These are phyloP conservation scores for Ophiorrhiza pumila DNA, from an alignment of 257 asterid genomes.

Conservation along the genomic window DNA sequence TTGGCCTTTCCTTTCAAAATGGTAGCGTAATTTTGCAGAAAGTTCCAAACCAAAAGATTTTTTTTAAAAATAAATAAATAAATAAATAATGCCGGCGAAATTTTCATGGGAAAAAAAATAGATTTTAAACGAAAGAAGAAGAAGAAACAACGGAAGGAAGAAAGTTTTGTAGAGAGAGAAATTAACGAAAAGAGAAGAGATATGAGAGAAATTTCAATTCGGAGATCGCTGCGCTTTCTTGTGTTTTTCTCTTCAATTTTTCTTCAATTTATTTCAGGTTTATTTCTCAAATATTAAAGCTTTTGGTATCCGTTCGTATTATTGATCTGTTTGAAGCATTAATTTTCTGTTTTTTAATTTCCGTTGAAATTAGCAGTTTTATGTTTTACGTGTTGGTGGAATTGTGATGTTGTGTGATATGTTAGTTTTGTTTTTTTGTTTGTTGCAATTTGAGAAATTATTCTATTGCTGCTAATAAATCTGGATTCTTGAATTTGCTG, in stretches of 20 bases:
- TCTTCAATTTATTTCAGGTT: conserved; percentile 51
- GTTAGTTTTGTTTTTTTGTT: neutral
- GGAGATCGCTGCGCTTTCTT: conserved; percentile 39
- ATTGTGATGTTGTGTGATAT: neutral
- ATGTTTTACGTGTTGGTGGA: neutral
- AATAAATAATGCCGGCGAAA: neutral
- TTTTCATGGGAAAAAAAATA: conserved; percentile 4
- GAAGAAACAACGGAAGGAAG: neutral
- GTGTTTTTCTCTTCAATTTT: conserved; percentile 41
- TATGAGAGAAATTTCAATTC: conserved; percentile 50
- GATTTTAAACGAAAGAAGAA: neutral
- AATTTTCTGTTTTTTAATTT: neutral
- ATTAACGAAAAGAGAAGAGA: conserved; percentile 24
- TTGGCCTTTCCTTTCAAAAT: conserved; percentile 6
- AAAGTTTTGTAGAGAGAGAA: neutral
- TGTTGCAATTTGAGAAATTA: neutral
- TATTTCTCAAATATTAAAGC: conserved; percentile 5
- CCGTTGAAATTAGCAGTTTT: neutral
- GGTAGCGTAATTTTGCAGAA: conserved; percentile 17
- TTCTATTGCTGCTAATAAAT: neutral
- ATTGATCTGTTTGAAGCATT: neutral
- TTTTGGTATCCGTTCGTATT: neutral
- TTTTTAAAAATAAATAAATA: neutral
- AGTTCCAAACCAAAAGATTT: neutral
- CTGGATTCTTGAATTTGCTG: neutral